Evolutionary conservation across 1,284 basidiomycete genomes (phyloP).

Genomic region (Cryptococcus sp.): DNA sequence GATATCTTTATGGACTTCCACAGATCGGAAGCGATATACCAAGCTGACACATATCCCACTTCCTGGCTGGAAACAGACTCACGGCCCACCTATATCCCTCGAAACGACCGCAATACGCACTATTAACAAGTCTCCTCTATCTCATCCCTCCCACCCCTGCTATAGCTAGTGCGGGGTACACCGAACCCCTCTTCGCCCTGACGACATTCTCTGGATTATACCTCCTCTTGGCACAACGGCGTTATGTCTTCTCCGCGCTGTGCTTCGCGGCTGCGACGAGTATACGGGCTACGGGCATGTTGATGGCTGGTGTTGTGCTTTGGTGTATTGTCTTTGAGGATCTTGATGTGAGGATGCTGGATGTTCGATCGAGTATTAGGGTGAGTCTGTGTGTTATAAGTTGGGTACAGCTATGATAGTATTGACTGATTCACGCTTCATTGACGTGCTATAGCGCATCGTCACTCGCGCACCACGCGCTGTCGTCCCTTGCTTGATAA

Average conservation of each 20-base stretch:
- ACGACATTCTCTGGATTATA: constrained; percentile 70
- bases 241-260: constrained; percentile 61
- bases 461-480: constrained; percentile 20
- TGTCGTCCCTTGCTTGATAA: constrained; percentile 55
- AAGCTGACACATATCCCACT: background rate
- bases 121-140: constrained; percentile 67
- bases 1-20: too few relatives aligned
- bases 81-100: constrained; percentile 50
- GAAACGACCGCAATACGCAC: constrained; percentile 66
- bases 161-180: constrained; percentile 71
- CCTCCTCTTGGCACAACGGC: constrained; percentile 39
- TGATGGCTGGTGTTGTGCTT: constrained; percentile 71
- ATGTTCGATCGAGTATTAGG: background rate
- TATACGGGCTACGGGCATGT: constrained; percentile 80
- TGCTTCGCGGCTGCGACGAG: constrained; percentile 66
- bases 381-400: background rate
- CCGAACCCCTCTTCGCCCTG: constrained; percentile 81
- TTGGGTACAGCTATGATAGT: background rate
- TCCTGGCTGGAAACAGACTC: constrained; percentile 56
- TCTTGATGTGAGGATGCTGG: constrained; percentile 1
- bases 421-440: background rate
- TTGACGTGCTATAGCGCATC: background rate
- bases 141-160: constrained; percentile 78
- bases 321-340: constrained; percentile 65
- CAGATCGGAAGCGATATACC: too few relatives aligned